Conservation (phyloP, 2,329 filamentous ascomycete species). For the Ophiostoma tasmaniense region DNA sequence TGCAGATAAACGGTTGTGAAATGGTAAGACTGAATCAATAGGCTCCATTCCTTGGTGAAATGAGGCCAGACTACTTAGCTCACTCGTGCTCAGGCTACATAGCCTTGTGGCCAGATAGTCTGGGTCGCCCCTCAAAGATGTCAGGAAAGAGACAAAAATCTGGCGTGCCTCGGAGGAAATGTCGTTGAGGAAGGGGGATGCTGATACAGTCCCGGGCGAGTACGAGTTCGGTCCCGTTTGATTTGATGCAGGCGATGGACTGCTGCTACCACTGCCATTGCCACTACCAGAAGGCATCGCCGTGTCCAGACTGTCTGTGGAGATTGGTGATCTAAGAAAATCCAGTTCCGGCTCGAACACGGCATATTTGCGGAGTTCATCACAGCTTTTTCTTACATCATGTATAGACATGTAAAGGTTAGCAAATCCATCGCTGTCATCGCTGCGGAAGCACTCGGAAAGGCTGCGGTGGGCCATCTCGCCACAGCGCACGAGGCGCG, state of each 20-base stretch:
- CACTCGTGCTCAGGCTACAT: slow-evolving; percentile 62
- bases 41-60: slow-evolving; percentile 73
- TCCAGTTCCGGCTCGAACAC: slow-evolving; percentile 66
- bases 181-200: slow-evolving; percentile 57
- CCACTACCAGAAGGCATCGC: slow-evolving; percentile 27
- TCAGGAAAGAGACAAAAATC: slow-evolving; percentile 70
- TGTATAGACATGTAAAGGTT: slow-evolving; percentile 68
- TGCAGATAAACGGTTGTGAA: slow-evolving; percentile 45
- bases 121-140: slow-evolving; percentile 73
- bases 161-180: slow-evolving; percentile 68
- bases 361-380: slow-evolving; percentile 62
- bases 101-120: slow-evolving; percentile 81
- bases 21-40: slow-evolving; percentile 73
- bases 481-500: slow-evolving; percentile 64
- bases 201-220: slow-evolving; percentile 33
- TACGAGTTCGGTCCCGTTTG: background rate
- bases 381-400: slow-evolving; percentile 69
- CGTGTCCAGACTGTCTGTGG: slow-evolving; percentile 43
- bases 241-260: background rate
- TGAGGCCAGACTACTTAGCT: slow-evolving; percentile 68
- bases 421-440: slow-evolving; percentile 71
- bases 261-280: background rate
- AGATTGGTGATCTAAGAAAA: slow-evolving; percentile 43
- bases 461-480: slow-evolving; percentile 67
- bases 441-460: slow-evolving; percentile 67